These are phyloP conservation scores for Pichia nakasei DNA, from an alignment of 805 yeast genomes.

Conservation along the genomic window DNA sequence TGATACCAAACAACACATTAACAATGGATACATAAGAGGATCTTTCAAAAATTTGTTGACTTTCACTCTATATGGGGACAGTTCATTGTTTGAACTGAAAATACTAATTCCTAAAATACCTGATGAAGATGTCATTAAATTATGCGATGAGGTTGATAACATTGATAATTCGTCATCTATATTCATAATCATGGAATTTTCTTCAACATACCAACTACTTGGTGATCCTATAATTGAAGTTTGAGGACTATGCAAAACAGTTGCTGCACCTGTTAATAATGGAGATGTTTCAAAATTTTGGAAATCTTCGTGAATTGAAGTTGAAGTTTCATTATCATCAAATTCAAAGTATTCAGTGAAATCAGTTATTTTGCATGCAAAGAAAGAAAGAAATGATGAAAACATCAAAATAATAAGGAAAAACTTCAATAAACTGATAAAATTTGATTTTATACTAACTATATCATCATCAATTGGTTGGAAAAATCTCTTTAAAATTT, in stretches of 20 bases:
- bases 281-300: constrained; percentile 27
- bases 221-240: constrained; percentile 22
- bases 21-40: constrained; percentile 55
- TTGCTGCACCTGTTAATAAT: constrained; percentile 25
- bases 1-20: constrained; percentile 54
- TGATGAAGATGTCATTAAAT: not conserved
- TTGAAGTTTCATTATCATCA: constrained; percentile 17
- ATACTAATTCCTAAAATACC: not conserved
- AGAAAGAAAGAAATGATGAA: constrained; percentile 16
- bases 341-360: constrained; percentile 18
- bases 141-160: constrained; percentile 15
- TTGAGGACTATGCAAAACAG: constrained; percentile 21
- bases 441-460: constrained; percentile 12
- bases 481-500: constrained; percentile 17
- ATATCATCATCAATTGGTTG: constrained; percentile 5
- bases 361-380: constrained; percentile 26
- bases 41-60: constrained; percentile 33
- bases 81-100: not conserved
- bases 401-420: constrained; percentile 14
- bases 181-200: constrained; percentile 15
- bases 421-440: constrained; percentile 16
- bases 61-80: constrained; percentile 11
- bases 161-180: constrained; percentile 23
- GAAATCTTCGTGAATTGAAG: constrained; percentile 16
- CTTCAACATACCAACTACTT: constrained; percentile 23